phyloP scores from a whole-genome alignment of 2,329 filamentous ascomycete species.

The Phialophora macrospora region DNA sequence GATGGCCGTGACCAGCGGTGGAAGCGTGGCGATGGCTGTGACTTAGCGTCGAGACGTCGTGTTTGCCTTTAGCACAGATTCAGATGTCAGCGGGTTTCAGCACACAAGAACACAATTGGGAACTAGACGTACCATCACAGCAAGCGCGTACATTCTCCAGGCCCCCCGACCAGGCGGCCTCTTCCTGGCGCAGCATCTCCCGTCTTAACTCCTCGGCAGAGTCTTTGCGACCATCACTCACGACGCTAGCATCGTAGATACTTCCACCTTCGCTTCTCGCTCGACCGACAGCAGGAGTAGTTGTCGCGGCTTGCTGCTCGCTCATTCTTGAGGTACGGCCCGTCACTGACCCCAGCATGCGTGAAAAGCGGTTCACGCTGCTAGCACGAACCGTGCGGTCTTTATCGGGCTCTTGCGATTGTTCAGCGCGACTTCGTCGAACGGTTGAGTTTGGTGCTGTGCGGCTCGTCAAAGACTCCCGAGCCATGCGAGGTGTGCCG shows the following conservation, averaged over 20 bases:
- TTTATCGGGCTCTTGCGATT: conserved; percentile 54
- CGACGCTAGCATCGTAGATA: conserved; percentile 48
- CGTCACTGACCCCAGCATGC: conserved; percentile 54
- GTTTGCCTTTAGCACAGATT: conserved; percentile 33
- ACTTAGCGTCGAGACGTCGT: conserved; percentile 37
- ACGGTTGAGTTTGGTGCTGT: conserved; percentile 35
- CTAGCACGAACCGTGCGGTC: conserved; percentile 51
- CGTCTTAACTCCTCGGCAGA: conserved; percentile 81
- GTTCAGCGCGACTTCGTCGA: conserved; percentile 45
- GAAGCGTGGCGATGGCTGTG: conserved; percentile 35
- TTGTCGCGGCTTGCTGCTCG: conserved; percentile 8
- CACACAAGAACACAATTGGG: not conserved
- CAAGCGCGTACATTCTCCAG: conserved; percentile 96
- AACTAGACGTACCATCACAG: conserved; percentile 78
- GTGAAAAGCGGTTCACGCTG: conserved; percentile 42
- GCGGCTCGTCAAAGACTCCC: conserved; percentile 41
- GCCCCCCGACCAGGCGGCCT: conserved; percentile 70
- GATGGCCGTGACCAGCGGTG: conserved; percentile 22
- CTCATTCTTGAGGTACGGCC: conserved; percentile 47
- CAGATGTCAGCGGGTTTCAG: conserved; percentile 3
- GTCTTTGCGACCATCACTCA: conserved; percentile 58
- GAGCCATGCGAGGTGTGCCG: conserved; percentile 44
- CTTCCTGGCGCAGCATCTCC: conserved; percentile 71
- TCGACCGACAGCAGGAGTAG: conserved; percentile 26
- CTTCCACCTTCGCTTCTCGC: conserved; percentile 39